Conservation (phyloP, 805 yeast genomes). For the Yueomyces sinensis region DNA sequence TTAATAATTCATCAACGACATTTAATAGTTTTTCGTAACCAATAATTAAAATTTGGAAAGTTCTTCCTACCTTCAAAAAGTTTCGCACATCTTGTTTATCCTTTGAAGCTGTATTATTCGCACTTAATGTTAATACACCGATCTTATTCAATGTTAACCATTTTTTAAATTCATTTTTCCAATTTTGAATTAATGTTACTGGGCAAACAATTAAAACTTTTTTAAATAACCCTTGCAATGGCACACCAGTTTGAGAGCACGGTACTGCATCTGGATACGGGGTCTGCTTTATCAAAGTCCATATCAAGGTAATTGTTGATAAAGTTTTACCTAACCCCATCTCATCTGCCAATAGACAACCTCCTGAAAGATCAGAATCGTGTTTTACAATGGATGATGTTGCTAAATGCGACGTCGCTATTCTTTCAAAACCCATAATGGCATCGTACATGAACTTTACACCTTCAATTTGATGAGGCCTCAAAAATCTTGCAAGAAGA, state of each 20-base stretch:
- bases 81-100: slow-evolving; percentile 45
- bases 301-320: slow-evolving; percentile 68
- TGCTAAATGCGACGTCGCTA: background rate
- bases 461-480: slow-evolving; percentile 84
- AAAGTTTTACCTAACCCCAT: slow-evolving; percentile 94
- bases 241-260: slow-evolving; percentile 22
- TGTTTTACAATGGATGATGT: slow-evolving; percentile 10
- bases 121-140: slow-evolving; percentile 50
- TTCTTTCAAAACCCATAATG: slow-evolving; percentile 50
- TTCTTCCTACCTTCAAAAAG: slow-evolving; percentile 48
- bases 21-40: slow-evolving; percentile 75
- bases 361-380: slow-evolving; percentile 27
- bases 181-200: slow-evolving; percentile 73
- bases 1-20: slow-evolving; percentile 36
- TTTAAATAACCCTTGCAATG: slow-evolving; percentile 26
- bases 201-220: slow-evolving; percentile 82
- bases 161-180: slow-evolving; percentile 79
- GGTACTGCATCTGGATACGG: slow-evolving; percentile 31
- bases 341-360: slow-evolving; percentile 87
- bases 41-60: slow-evolving; percentile 70
- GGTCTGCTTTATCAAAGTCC: slow-evolving; percentile 67
- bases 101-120: slow-evolving; percentile 34
- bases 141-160: slow-evolving; percentile 65
- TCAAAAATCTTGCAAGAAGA: slow-evolving; percentile 33
- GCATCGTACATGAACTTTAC: slow-evolving; percentile 72